phyloP scores from a whole-genome alignment of 208 protist species.

The Angomonas desouzai region DNA sequence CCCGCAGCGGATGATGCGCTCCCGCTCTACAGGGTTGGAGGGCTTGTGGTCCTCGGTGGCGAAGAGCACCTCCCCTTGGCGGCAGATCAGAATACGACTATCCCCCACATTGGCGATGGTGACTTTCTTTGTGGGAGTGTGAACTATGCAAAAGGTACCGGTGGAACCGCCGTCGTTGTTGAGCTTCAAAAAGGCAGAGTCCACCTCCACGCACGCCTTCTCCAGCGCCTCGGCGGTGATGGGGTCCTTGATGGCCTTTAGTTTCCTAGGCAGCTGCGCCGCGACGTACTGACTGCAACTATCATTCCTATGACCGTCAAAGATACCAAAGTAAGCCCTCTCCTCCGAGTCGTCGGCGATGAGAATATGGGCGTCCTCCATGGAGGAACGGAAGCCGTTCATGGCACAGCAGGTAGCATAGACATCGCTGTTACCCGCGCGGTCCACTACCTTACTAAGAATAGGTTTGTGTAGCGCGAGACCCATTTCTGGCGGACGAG shows the following conservation, averaged over 20 bases:
- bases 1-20: conserved; percentile 83
- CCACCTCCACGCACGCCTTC: conserved; percentile 64
- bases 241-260: conserved; percentile 43
- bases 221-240: conserved; percentile 61
- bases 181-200: conserved; percentile 66
- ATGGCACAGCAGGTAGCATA: conserved; percentile 48
- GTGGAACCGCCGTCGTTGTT: conserved; percentile 73
- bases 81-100: conserved; percentile 77
- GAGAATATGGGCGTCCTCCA: conserved; percentile 89
- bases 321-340: conserved; percentile 77
- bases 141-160: conserved; percentile 76
- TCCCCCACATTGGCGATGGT: conserved; percentile 90
- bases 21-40: conserved; percentile 46
- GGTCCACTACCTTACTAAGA: conserved; percentile 80
- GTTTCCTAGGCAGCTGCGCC: conserved; percentile 38
- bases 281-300: conserved; percentile 78
- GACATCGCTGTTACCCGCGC: conserved; percentile 57
- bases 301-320: conserved; percentile 87
- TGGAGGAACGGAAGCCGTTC: conserved; percentile 80
- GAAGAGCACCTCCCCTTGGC: conserved; percentile 58
- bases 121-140: conserved; percentile 26
- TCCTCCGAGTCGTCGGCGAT: conserved; percentile 27
- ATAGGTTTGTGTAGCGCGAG: conserved; percentile 79
- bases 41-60: conserved; percentile 92
- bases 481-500: conserved; percentile 49